Conservation (phyloP, 2,329 filamentous ascomycete species). For the Cytospora piceicola region DNA sequence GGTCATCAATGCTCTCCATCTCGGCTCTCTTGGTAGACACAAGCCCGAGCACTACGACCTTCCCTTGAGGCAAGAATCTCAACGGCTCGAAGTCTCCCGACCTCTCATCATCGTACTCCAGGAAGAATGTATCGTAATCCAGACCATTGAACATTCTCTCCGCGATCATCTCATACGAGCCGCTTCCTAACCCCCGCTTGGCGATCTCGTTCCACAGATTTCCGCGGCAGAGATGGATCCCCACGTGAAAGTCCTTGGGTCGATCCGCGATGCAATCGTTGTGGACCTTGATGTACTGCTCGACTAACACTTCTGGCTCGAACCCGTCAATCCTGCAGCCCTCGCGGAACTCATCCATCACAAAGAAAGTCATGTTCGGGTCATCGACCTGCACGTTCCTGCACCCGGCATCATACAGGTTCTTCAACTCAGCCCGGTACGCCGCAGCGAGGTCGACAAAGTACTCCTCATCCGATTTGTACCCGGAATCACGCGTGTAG, state of each 20-base stretch:
- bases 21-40: constrained; percentile 54
- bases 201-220: constrained; percentile 41
- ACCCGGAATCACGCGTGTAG: constrained; percentile 12
- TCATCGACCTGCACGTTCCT: constrained; percentile 61
- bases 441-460: constrained; percentile 58
- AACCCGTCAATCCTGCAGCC: constrained; percentile 44
- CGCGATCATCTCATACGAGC: constrained; percentile 54
- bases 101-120: constrained; percentile 55
- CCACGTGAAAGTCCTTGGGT: constrained; percentile 59
- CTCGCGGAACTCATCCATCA: constrained; percentile 61
- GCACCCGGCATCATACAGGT: constrained; percentile 56
- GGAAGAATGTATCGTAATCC: constrained; percentile 55
- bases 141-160: constrained; percentile 53
- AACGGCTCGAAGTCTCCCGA: constrained; percentile 55
- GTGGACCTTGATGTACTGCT: constrained; percentile 63
- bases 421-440: constrained; percentile 55
- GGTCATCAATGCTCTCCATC: constrained; percentile 49
- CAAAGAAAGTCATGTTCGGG: constrained; percentile 61
- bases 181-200: constrained; percentile 54
- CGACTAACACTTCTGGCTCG: constrained; percentile 50
- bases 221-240: constrained; percentile 63
- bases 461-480: constrained; percentile 51
- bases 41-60: constrained; percentile 56
- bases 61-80: constrained; percentile 50
- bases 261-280: constrained; percentile 54